phyloP scores from a whole-genome alignment of 768 basidiomycete species.

The Boletellus sp. region DNA sequence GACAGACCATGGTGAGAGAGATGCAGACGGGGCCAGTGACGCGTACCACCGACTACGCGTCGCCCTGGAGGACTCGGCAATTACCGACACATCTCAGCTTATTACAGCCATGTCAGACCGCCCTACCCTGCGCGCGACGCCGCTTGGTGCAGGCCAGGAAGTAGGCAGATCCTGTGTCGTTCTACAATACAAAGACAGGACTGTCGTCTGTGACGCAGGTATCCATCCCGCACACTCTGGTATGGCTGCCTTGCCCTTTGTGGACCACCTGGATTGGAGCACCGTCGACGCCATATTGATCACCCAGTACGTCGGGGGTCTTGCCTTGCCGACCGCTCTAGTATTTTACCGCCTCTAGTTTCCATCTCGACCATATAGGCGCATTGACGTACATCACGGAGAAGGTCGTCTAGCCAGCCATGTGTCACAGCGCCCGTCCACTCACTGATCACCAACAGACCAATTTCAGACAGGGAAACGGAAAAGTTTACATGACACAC shows the following conservation, averaged over 20 bases:
- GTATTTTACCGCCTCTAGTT: conserved; percentile 44
- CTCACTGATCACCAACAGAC: conserved; percentile 52
- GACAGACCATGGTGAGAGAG: conserved; percentile 47
- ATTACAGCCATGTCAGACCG: conserved; percentile 41
- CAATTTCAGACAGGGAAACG: conserved; percentile 94
- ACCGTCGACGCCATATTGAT: conserved; percentile 92
- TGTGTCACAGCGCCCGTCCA: neutral
- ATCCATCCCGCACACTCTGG: conserved; percentile 92
- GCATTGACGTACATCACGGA: conserved; percentile 95
- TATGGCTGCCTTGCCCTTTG: conserved; percentile 89
- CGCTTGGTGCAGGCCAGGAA: conserved; percentile 94
- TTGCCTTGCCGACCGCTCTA: neutral
- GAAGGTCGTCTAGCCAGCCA: conserved; percentile 53
- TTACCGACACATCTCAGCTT: conserved; percentile 13
- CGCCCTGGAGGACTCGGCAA: conserved; percentile 14
- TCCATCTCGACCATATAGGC: conserved; percentile 96
- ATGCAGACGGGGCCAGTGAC: conserved; percentile 20
- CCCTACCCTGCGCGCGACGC: conserved; percentile 71
- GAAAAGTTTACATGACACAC: conserved; percentile 98
- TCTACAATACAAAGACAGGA: conserved; percentile 84
- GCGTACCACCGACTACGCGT: conserved; percentile 34
- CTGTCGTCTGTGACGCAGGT: conserved; percentile 93
- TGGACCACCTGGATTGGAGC: conserved; percentile 96
- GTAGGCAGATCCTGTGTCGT: conserved; percentile 96
- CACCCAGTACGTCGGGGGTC: conserved; percentile 70